Evolutionary conservation across 352 stramenopile genomes (phyloP), one percentile per base, ranked within the genome.

Genomic region (Phytophthora uliginosa): DNA sequence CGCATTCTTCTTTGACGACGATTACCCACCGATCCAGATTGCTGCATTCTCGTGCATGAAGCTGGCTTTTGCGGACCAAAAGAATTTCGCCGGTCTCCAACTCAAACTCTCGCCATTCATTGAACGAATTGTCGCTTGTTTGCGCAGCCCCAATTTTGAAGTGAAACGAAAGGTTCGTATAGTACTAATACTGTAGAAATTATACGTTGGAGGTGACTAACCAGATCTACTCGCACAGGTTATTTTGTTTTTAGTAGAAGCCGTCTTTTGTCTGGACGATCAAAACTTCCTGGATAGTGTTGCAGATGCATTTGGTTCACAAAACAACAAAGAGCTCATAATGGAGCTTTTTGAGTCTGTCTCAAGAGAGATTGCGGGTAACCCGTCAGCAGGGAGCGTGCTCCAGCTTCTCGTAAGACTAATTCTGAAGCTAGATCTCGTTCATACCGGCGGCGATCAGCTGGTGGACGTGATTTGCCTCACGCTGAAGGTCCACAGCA

Each of bases 341-440:
- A 72, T 76, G 52, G 62, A 66, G 4, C 50, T 76, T 10, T 71
- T 76, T 47, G 52, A 65, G 50, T 71, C 69, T 50, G 36, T 76
- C 36, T 76, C 69, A 20, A 66, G 57, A 22, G 69, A 76, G 20
- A 61, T 71, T 18, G 31, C 54, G 8, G 17, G n/a, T 17, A 66
- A 76, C 20, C 63, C 70, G 2, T 59, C 71, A 24, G 74, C 61
- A 18, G 69, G 64, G 2, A 68, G 71, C 50, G 52, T 76, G 7
- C 53, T 83, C 10, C 76, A 81, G 67, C 58, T 81, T 9, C 69
- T 83, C 12, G 63, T 81, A 38, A 67, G 73, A 7, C 55, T 83
- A 1, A 76, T 83, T 24, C 51, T 74, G 2, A 75, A 66, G 7
- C 57, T 83, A 17, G 52, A 81, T 51, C 64, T 83, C 2, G 64